Evolutionary conservation across 2,329 filamentous ascomycete genomes (phyloP), one percentile per base, ranked within the genome.

Genomic region (Aspergillus chevalieri): DNA sequence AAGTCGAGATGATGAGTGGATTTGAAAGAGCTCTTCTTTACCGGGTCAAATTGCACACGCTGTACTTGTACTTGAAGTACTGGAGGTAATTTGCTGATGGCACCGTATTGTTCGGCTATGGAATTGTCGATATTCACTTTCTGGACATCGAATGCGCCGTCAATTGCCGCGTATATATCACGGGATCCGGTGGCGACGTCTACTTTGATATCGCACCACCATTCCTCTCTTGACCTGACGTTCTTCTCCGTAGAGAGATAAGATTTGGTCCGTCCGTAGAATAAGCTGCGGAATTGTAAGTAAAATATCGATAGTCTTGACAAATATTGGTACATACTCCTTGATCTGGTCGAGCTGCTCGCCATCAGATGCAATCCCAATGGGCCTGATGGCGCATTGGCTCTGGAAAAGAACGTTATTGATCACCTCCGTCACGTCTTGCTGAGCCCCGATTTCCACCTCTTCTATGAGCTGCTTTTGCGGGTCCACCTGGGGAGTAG

Each of bases 391-490:
- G 2, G 92, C 91, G 47, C 88, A 90, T 61, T 93, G 87, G n/a
- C 96, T 76, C 46, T 93, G 86, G 63, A 92, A 90, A 51, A 96
- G 82, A 22, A 95, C 87, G 61, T 92, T 93, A 51, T 89, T 89
- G 73, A 96, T 91, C 43, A 96, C 92, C 69, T 98, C 93, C 10
- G 90, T 90, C 4, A 96, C 92, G 69, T 98, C 93, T 70, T 98
- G 91, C 64, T 98, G 93, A 30, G 89, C 79, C 15, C 79, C 79
- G 39, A 79, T 74, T 57, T 83, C 76, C 4, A 82, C 74, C 48
- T 78, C 74, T 33, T 77, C 74, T 19, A 78, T 63, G 47, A 65
- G 60, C 46, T 67, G 65, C 48, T 66, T 66, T 51, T 68, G 58
- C 4, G 57, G 57, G 34, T 71, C 65, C 12, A 57, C 39, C 47